These are phyloP conservation scores for Euphrasia confusa DNA, from an alignment of 257 asterid species.

Conservation along the genomic window DNA sequence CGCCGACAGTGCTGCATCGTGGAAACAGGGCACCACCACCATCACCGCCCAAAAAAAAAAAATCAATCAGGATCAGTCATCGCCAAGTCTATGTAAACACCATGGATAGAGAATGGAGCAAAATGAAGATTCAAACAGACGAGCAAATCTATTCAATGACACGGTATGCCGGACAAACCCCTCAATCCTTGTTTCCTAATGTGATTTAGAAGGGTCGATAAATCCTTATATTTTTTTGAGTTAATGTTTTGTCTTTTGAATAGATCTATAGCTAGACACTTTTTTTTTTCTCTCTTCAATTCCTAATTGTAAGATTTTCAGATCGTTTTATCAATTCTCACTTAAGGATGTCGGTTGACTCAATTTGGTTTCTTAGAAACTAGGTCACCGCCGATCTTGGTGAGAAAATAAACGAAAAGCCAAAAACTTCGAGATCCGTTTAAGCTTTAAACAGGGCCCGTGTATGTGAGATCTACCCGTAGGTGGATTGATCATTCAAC, in stretches of 20 bases:
- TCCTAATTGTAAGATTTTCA: background rate
- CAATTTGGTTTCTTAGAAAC: background rate
- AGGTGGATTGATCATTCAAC: slow-evolving; percentile 3
- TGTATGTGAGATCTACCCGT: too few species aligned
- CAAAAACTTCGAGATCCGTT: too few species aligned
- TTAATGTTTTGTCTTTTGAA: slow-evolving; percentile 13
- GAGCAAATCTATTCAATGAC: slow-evolving; percentile 5
- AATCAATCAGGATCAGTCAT: background rate
- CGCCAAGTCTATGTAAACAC: background rate
- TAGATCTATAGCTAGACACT: background rate
- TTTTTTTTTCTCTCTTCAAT: background rate
- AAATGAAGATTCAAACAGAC: background rate
- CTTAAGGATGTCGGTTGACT: background rate
- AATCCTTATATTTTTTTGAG: slow-evolving; percentile 1
- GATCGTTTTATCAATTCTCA: background rate
- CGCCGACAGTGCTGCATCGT: background rate
- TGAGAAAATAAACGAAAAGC: too few species aligned
- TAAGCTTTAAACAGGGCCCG: too few species aligned
- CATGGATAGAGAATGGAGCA: slow-evolving; percentile 1
- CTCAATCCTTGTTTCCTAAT: background rate
- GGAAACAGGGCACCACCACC: background rate
- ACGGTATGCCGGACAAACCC: background rate
- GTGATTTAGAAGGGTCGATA: slow-evolving; percentile 2
- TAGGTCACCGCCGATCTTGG: too few species aligned
- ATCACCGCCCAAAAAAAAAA: background rate